A percentile compares a stretch with the other conserved stretches of the same genome.
phyloP scores from a whole-genome alignment of 2,329 filamentous ascomycete species.

The Trichoderma koningii region DNA sequence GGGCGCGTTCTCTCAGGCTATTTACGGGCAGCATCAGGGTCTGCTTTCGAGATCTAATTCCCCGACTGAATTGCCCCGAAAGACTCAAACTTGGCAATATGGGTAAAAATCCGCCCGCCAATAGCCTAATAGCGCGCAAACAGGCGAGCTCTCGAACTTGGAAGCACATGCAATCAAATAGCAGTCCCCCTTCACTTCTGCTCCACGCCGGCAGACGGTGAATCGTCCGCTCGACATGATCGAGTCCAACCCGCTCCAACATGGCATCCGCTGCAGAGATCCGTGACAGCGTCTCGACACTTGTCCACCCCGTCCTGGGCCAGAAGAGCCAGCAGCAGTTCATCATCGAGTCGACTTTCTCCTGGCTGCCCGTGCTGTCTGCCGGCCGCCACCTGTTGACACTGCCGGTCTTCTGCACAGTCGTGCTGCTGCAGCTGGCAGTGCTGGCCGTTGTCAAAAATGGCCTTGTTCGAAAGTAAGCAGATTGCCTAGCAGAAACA shows the following conservation, averaged over 20 bases:
- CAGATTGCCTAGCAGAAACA: neutral
- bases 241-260: neutral
- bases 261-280: conserved; percentile 5
- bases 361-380: neutral
- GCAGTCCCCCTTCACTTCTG: neutral
- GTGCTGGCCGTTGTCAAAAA: conserved; percentile 4
- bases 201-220: neutral
- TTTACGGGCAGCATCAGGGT: neutral
- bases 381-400: conserved; percentile 16
- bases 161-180: neutral
- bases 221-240: neutral
- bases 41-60: neutral
- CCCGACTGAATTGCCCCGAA: neutral
- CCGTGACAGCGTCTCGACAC: neutral
- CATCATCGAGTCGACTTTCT: neutral
- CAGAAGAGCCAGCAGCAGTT: conserved; percentile 5
- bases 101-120: conserved; percentile 2
- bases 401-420: conserved; percentile 2
- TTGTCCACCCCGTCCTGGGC: neutral
- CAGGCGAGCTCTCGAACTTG: neutral
- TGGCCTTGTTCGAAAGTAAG: conserved; percentile 14
- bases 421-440: conserved; percentile 8
- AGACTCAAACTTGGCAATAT: conserved; percentile 16
- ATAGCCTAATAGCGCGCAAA: conserved; percentile 17
- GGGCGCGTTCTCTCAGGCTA: neutral